A percentile compares a stretch with the other conserved stretches of the same genome.
phyloP scores from a whole-genome alignment of 1,139 yeast species.

The Kodamaea suecica region DNA sequence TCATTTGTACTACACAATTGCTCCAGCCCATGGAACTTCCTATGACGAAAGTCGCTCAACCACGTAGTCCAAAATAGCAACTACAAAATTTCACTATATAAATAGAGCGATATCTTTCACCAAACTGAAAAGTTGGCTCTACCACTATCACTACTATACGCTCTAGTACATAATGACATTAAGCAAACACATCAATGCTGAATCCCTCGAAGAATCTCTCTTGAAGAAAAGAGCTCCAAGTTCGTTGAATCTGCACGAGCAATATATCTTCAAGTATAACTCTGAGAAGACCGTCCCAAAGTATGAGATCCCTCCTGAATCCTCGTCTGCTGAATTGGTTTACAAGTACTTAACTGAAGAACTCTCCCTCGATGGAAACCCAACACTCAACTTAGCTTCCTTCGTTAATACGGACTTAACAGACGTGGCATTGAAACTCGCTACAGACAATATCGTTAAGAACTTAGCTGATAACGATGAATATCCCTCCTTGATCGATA shows the following conservation, averaged over 20 bases:
- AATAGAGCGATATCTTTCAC: no score
- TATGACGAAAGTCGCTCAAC: no score
- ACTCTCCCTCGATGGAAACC: constrained; percentile 77
- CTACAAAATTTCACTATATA: no score
- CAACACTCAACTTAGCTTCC: constrained; percentile 80
- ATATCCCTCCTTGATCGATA: constrained; percentile 79
- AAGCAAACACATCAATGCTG: constrained; percentile 28
- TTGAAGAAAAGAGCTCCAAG: constrained; percentile 20
- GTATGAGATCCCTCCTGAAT: constrained; percentile 55
- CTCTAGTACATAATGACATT: constrained; percentile 27
- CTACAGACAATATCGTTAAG: constrained; percentile 71
- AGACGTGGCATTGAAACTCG: constrained; percentile 45
- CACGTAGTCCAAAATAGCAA: no score
- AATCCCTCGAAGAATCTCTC: constrained; percentile 22
- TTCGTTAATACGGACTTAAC: constrained; percentile 78
- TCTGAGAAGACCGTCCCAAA: constrained; percentile 40
- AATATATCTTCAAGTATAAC: constrained; percentile 34
- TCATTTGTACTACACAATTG: no score
- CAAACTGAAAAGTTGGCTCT: background rate
- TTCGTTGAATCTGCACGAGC: constrained; percentile 25
- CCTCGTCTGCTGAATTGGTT: constrained; percentile 52
- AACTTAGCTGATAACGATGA: constrained; percentile 92
- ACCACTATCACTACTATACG: no score
- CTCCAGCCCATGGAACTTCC: no score
- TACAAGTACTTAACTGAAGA: constrained; percentile 69